phyloP scores from a whole-genome alignment of 768 basidiomycete genomes.

The Auriscalpium microsporum region DNA sequence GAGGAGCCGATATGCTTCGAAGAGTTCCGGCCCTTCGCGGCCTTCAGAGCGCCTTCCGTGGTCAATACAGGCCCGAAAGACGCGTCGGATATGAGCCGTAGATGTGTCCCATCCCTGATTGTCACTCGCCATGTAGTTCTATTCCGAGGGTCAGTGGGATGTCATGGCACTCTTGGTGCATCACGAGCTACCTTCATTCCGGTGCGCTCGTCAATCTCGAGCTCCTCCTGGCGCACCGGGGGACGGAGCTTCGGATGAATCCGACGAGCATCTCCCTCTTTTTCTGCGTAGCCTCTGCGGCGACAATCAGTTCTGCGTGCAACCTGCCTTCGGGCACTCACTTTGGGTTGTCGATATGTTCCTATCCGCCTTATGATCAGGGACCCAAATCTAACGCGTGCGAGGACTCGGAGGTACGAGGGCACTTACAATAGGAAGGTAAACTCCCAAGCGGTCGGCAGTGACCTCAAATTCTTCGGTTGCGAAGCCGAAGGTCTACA shows the following conservation, averaged over 20 bases:
- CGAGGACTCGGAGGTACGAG: conserved; percentile 7
- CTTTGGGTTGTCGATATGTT: conserved; percentile 80
- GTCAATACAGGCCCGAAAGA: conserved; percentile 58
- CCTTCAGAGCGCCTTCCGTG: conserved; percentile 50
- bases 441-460: conserved; percentile 64
- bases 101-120: conserved; percentile 67
- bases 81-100: conserved; percentile 55
- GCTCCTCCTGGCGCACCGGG: conserved; percentile 62
- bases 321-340: conserved; percentile 19
- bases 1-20: conserved; percentile 62
- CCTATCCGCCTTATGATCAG: conserved; percentile 22
- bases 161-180: too few species aligned
- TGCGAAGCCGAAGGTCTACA: conserved; percentile 52
- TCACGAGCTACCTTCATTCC: conserved; percentile 60
- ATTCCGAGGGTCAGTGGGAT: background rate
- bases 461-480: conserved; percentile 68
- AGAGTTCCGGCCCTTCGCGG: conserved; percentile 45
- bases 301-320: background rate
- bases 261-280: conserved; percentile 61
- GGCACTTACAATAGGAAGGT: conserved; percentile 55
- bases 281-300: conserved; percentile 55
- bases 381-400: background rate
- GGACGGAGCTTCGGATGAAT: conserved; percentile 68
- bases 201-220: conserved; percentile 65
- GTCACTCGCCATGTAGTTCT: conserved; percentile 77